These are phyloP conservation scores for Gracilaria caudata DNA, from an alignment of 23 red algal species.

Conservation along the genomic window DNA sequence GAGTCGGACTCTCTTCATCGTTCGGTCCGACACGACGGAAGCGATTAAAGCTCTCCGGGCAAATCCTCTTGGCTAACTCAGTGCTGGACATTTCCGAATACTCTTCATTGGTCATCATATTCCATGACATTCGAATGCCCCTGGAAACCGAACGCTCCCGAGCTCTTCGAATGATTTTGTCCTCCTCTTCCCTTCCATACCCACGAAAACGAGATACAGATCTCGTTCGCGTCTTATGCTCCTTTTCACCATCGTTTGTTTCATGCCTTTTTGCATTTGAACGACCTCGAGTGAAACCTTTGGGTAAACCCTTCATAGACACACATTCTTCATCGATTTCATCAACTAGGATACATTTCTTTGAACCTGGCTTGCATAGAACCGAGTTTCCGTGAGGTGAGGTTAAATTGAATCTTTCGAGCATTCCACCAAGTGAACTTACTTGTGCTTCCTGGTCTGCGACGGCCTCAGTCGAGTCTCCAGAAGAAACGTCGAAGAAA, in stretches of 20 bases:
- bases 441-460: background rate
- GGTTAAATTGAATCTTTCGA: background rate
- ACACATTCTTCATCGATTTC: constrained; percentile 12
- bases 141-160: background rate
- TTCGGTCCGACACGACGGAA: background rate
- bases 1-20: background rate
- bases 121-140: background rate
- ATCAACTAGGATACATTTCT: background rate
- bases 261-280: background rate
- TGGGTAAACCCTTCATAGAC: background rate
- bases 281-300: background rate
- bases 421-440: background rate
- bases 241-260: background rate
- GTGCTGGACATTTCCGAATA: background rate
- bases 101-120: background rate
- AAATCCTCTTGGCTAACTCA: background rate
- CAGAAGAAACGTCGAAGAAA: background rate
- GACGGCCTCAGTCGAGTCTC: background rate
- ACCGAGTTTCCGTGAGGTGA: background rate
- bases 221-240: background rate
- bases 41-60: constrained; percentile 6
- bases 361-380: background rate
- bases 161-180: background rate
- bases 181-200: constrained; percentile 4
- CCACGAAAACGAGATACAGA: background rate